These are phyloP conservation scores for Boletus reticulatus DNA, from an alignment of 768 basidiomycete genomes.

Conservation along the genomic window DNA sequence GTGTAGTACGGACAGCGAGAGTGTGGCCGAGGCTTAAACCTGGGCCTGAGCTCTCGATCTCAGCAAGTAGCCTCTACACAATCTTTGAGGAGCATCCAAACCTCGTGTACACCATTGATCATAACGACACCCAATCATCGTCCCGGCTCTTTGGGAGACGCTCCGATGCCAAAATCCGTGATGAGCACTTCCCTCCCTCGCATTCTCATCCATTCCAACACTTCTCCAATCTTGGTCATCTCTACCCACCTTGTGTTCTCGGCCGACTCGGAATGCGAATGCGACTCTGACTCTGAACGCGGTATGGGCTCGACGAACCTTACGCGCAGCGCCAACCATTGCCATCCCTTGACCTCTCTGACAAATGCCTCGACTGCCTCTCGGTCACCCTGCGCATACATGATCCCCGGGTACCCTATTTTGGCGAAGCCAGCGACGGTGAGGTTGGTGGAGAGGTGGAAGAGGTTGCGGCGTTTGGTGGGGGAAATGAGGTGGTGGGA, in stretches of 20 bases:
- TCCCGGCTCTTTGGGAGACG: slow-evolving; percentile 12
- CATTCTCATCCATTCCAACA: slow-evolving; percentile 62
- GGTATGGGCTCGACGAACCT: slow-evolving; percentile 51
- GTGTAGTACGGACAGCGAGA: too few species aligned
- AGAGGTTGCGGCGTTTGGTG: slow-evolving; percentile 56
- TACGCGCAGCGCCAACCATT: slow-evolving; percentile 70
- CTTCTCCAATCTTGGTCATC: slow-evolving; percentile 67
- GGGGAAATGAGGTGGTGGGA: slow-evolving; percentile 73
- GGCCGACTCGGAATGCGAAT: too few species aligned
- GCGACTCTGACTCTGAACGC: background rate
- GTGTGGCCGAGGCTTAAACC: too few species aligned
- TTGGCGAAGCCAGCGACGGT: slow-evolving; percentile 66
- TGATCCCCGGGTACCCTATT: slow-evolving; percentile 35
- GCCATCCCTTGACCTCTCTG: slow-evolving; percentile 66
- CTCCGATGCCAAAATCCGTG: slow-evolving; percentile 66
- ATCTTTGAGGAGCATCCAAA: too few species aligned
- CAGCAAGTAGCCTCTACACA: too few species aligned
- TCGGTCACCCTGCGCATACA: background rate
- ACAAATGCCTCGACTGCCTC: slow-evolving; percentile 51
- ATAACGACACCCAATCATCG: background rate
- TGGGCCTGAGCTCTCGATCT: too few species aligned
- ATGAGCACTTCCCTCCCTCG: slow-evolving; percentile 55
- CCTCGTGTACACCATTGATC: too few species aligned
- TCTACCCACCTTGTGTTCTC: slow-evolving; percentile 47
- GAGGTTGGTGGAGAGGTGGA: slow-evolving; percentile 55